Conservation (phyloP, 164 flowering plant genomes). For the Euptelea pleiosperma region DNA sequence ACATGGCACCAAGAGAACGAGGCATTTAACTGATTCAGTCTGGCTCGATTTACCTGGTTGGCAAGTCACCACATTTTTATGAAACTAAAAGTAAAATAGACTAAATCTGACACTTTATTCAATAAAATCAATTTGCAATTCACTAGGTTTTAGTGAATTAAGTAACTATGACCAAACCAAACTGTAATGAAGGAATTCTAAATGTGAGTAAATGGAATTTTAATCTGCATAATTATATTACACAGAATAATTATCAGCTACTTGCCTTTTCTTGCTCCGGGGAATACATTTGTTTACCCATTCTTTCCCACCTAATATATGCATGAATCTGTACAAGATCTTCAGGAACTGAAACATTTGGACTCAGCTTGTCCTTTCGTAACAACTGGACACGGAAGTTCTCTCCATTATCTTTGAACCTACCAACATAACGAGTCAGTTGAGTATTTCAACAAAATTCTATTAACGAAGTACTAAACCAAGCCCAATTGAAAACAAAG, state of each 20-base stretch:
- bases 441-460: not conserved
- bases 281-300: conserved; percentile 82
- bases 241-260: too few species aligned
- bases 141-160: not conserved
- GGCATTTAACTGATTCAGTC: too few species aligned
- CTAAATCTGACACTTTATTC: not conserved
- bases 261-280: conserved; percentile 94
- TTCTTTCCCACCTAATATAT: conserved; percentile 93
- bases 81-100: not conserved
- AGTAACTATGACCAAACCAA: not conserved
- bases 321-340: conserved; percentile 97
- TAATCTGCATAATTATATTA: too few species aligned
- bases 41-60: too few species aligned
- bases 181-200: not conserved
- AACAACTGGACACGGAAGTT: conserved; percentile 62
- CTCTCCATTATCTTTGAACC: conserved; percentile 78
- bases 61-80: too few species aligned
- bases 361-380: conserved; percentile 21
- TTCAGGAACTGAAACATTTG: conserved; percentile 70
- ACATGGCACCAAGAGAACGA: too few species aligned
- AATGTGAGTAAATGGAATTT: too few species aligned
- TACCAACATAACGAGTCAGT: conserved; percentile 20
- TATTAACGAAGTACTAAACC: not conserved
- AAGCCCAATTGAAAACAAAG: not conserved
- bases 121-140: not conserved